phyloP scores from a whole-genome alignment of 192 early-diverging fungal species.

The Backusella psychrophila region DNA sequence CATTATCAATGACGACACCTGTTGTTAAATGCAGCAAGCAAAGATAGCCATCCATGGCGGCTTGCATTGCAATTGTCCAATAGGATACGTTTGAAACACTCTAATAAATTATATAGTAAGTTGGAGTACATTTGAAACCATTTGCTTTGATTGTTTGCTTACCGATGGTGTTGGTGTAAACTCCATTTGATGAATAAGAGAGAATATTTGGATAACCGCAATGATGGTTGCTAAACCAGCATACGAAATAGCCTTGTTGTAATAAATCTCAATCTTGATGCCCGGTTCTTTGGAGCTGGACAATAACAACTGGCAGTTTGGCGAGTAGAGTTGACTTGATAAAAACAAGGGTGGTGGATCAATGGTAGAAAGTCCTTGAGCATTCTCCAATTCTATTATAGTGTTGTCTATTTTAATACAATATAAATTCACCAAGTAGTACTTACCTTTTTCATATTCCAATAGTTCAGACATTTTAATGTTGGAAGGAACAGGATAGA shows the following conservation, averaged over 20 bases:
- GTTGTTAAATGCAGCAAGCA: slow-evolving; percentile 62
- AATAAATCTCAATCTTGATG: slow-evolving; percentile 53
- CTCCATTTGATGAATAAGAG: slow-evolving; percentile 62
- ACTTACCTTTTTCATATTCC: slow-evolving; percentile 47
- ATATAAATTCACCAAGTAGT: too few relatives aligned
- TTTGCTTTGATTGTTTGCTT: slow-evolving; percentile 13
- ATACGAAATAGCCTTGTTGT: slow-evolving; percentile 48
- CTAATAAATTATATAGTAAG: slow-evolving; percentile 10
- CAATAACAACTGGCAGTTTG: slow-evolving; percentile 41
- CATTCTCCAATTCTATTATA: slow-evolving; percentile 43
- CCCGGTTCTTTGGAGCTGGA: slow-evolving; percentile 35
- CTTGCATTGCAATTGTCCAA: slow-evolving; percentile 58
- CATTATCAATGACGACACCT: slow-evolving; percentile 46
- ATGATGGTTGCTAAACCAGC: slow-evolving; percentile 44
- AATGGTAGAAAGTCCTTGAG: slow-evolving; percentile 48
- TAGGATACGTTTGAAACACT: slow-evolving; percentile 67
- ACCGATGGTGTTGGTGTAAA: slow-evolving; percentile 66
- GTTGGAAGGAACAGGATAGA: slow-evolving; percentile 38
- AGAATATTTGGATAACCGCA: slow-evolving; percentile 37
- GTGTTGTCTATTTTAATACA: too few relatives aligned
- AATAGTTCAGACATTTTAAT: slow-evolving; percentile 37
- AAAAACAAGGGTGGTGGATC: slow-evolving; percentile 38
- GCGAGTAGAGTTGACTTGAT: slow-evolving; percentile 44
- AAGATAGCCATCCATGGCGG: slow-evolving; percentile 63
- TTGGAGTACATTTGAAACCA: not conserved